These are phyloP conservation scores for Globisporangium polare DNA, from an alignment of 352 stramenopile species.

Conservation along the genomic window DNA sequence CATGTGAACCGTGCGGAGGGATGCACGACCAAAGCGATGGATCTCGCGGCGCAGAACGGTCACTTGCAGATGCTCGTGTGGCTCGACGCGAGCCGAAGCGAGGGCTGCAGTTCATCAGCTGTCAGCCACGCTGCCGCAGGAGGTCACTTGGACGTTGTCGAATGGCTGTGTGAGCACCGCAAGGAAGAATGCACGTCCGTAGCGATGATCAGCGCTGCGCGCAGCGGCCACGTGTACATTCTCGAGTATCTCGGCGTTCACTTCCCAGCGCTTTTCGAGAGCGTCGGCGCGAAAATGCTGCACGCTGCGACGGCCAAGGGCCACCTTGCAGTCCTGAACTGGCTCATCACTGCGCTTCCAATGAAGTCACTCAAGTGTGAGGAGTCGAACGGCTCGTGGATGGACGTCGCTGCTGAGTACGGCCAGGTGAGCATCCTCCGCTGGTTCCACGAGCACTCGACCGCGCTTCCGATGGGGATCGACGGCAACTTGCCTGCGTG, in stretches of 20 bases:
- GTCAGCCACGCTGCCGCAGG: slow-evolving; percentile 56
- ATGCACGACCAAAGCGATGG: slow-evolving; percentile 58
- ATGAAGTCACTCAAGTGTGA: slow-evolving; percentile 71
- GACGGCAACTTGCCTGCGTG: slow-evolving; percentile 45
- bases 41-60: slow-evolving; percentile 57
- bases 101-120: slow-evolving; percentile 66
- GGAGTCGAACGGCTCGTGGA: slow-evolving; percentile 54
- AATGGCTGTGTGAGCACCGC: slow-evolving; percentile 53
- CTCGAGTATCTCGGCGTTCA: slow-evolving; percentile 46
- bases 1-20: slow-evolving; percentile 36
- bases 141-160: slow-evolving; percentile 49
- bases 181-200: slow-evolving; percentile 43
- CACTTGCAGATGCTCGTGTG: slow-evolving; percentile 60
- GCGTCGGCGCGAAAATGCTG: slow-evolving; percentile 53
- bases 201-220: slow-evolving; percentile 58
- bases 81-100: slow-evolving; percentile 56
- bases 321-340: slow-evolving; percentile 50
- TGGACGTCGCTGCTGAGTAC: slow-evolving; percentile 68
- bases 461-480: slow-evolving; percentile 50
- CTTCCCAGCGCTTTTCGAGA: slow-evolving; percentile 50
- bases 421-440: slow-evolving; percentile 57
- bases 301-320: slow-evolving; percentile 58
- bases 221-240: slow-evolving; percentile 49
- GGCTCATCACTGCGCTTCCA: slow-evolving; percentile 51
- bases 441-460: slow-evolving; percentile 64